Evolutionary conservation across 192 early-diverging fungal species (phyloP).

Genomic region (Coemansia nantahalensis): DNA sequence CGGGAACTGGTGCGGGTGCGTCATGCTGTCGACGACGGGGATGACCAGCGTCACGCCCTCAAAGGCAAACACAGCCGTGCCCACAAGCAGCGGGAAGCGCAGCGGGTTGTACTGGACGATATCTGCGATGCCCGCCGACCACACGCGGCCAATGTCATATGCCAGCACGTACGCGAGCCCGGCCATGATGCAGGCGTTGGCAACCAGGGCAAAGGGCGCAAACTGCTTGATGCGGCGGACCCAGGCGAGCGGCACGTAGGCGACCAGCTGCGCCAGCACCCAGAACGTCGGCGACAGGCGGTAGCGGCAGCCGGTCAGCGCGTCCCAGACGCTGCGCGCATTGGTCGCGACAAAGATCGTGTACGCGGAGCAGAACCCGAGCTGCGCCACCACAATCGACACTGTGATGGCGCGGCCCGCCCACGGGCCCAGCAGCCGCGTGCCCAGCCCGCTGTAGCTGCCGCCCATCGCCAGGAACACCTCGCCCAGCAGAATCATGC

Average conservation of each 20-base stretch:
- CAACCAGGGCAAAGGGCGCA: slow-evolving; percentile 81
- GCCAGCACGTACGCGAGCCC: slow-evolving; percentile 84
- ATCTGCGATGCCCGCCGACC: slow-evolving; percentile 49
- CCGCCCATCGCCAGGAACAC: slow-evolving; percentile 59
- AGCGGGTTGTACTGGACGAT: slow-evolving; percentile 74
- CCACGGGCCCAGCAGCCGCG: slow-evolving; percentile 56
- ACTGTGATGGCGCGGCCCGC: slow-evolving; percentile 60
- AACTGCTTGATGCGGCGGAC: slow-evolving; percentile 90
- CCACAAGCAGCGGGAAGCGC: slow-evolving; percentile 84
- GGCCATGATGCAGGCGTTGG: slow-evolving; percentile 88
- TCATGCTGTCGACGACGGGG: slow-evolving; percentile 77
- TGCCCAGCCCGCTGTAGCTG: slow-evolving; percentile 66
- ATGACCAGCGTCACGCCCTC: slow-evolving; percentile 85
- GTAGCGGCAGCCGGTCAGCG: slow-evolving; percentile 63
- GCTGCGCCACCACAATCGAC: slow-evolving; percentile 68
- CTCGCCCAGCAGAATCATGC: slow-evolving; percentile 64
- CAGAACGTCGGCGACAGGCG: slow-evolving; percentile 68
- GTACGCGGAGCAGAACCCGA: slow-evolving; percentile 88
- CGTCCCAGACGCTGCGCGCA: slow-evolving; percentile 63
- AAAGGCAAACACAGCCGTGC: slow-evolving; percentile 91
- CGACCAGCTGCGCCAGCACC: slow-evolving; percentile 70
- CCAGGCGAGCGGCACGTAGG: slow-evolving; percentile 82
- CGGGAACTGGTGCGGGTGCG: slow-evolving; percentile 79
- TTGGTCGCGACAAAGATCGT: slow-evolving; percentile 88
- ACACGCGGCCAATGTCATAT: slow-evolving; percentile 59